Base-by-base conservation (phyloP, 352 stramenopile genomes). In the Globisporangium solare region DNA sequence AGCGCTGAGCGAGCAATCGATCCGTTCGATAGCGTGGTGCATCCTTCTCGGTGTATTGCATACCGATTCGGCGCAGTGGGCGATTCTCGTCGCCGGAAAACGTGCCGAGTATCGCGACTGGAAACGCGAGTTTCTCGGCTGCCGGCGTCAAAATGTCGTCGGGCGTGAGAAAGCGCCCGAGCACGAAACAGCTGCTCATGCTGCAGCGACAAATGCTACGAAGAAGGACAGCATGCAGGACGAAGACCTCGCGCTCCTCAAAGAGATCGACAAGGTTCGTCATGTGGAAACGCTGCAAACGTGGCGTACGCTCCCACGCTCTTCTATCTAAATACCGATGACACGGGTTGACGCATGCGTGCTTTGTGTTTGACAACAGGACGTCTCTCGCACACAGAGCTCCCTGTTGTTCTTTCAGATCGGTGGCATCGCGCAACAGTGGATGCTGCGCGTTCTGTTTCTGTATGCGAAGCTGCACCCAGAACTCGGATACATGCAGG, bases 401-500 rank as follows among this genome's bases (percentile, higher is more conserved):
- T 67, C 74, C 1, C 42, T 88, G 7, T 1, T 64, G 31, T 77
- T 85, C 58, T 90, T 90, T 31, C 58, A 61, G 6, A 47, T 67
- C 13, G 73, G 74, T 8, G 62, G 71, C 10, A 78, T 82, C 32
- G 68, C 69, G 5, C 70, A 83, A 51, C 73, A 91, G 51, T 78
- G 79, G 60, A 89, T 93, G 75, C 61, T 85, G 17, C 73, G 71
- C 20, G 78, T 88, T 17, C 58, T 95, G 12, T 92, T 91, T 24
- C 62, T 91, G 0, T 90, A 87, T 54, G 77, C 88, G 14, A 87
- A 87, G 56, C 68, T 89, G 37, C 70, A 97, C 49, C 70, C 81
- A 1, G 69, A 88, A 7, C 73, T 97, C 18, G 86, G 88, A 22
- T 98, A 98, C 76, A 83, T 95, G 52, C 94, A 98, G 68, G 94